Base-by-base conservation (phyloP, 2,329 filamentous ascomycete species). In the Aureobasidium zeae region DNA sequence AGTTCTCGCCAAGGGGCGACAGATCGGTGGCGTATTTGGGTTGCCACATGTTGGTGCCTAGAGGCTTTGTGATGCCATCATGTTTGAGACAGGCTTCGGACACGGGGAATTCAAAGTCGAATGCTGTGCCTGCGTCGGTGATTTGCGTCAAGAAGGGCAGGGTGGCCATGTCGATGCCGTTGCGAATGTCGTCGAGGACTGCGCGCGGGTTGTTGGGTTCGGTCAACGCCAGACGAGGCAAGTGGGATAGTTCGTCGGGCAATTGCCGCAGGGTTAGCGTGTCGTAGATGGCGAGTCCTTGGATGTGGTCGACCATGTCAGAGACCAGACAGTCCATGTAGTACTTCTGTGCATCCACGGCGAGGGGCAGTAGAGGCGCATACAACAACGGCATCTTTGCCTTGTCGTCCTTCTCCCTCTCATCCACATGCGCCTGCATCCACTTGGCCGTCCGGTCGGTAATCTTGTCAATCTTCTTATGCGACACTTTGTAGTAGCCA, bases 101-200 rank as follows among this genome's bases (percentile, higher is more conserved):
- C 19, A 62, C 56, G 3, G 84, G 80, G 56, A 96, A 94, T 2
- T 66, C 63, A 57, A 96, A 96, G 15, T 76, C 73, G 15, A 96
- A 68, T 1, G 86, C 87, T 21, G 96, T 80, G 2, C 91, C 91
- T 1, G 83, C 78, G 59, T 98, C 88, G 0, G 88, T 91, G 4
- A 77, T 73, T 24, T 68, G 66, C 41, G 78, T 79, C 42, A 91
- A 65, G 56, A 94, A 91, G 0, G 86, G 81, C 2, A 91, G 63
- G 0, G 81, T 79, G 58, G 91, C 77, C 13, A 95, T 52, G 57
- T 98, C 91, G 38, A 87, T 72, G 4, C 91, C 91, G 1, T 84
- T 71, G 0, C 76, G 68, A 15, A 95, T 66, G 43, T 91, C 84
- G 3, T 78, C 73, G 1, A 98, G 72, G 10, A 95, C 65, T 17